Percentiles rank a stretch among this genome's conserved stretches.
Evolutionary conservation across 2,329 filamentous ascomycete species (phyloP).

Genomic region (Thermomyces lanuginosus): DNA sequence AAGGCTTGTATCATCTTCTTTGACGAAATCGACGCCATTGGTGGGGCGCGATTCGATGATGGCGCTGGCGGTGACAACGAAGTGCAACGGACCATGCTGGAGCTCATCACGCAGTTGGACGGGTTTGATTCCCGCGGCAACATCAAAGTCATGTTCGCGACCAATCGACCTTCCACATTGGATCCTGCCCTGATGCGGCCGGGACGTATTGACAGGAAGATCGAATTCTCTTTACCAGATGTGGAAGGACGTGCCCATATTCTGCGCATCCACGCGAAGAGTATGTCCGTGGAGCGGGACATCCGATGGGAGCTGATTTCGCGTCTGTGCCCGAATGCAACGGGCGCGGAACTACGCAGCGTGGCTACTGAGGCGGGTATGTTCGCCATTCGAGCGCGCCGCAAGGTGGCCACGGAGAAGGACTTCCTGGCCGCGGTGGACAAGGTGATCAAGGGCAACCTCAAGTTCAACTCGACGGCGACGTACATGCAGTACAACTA

Average conservation of each 20-base stretch:
- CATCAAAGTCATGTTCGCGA: conserved; percentile 99
- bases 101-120: conserved; percentile 90
- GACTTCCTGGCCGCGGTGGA: conserved; percentile 95
- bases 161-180: conserved; percentile 85
- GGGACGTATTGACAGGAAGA: conserved; percentile 95
- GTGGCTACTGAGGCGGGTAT: conserved; percentile 97
- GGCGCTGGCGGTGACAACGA: conserved; percentile 95
- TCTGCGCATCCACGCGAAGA: conserved; percentile 95
- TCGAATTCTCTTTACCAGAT: conserved; percentile 93
- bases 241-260: conserved; percentile 96
- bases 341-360: conserved; percentile 85
- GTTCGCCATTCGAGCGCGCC: conserved; percentile 86
- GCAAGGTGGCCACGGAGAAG: conserved; percentile 98
- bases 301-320: conserved; percentile 99
- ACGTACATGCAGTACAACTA: conserved; percentile 99
- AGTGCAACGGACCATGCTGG: conserved; percentile 94
- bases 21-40: conserved; percentile 93
- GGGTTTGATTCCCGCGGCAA: conserved; percentile 93
- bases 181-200: conserved; percentile 96
- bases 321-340: conserved; percentile 89
- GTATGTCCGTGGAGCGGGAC: conserved; percentile 96
- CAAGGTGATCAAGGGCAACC: conserved; percentile 98
- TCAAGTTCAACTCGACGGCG: conserved; percentile 98
- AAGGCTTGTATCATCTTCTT: conserved; percentile 99
- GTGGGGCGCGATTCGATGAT: conserved; percentile 90